Base-by-base conservation (phyloP, 2,329 filamentous ascomycete genomes). In the Neonectria sp. region DNA sequence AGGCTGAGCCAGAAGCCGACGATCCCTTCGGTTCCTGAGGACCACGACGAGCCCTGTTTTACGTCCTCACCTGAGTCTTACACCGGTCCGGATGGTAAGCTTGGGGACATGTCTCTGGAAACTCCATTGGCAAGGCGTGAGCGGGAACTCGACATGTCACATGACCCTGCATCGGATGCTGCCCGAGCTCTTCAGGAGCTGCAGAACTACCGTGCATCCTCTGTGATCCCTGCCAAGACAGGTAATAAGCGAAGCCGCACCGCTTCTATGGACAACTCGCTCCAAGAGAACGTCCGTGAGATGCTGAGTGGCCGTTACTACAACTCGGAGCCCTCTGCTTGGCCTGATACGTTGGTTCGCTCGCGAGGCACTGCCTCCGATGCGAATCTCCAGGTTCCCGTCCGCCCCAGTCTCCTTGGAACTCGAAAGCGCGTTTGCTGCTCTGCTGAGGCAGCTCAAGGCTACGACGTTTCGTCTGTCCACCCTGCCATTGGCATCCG, bases 201-300 rank as follows among this genome's bases (percentile, higher is more conserved):
- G 60, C 89, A 91, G 71, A 87, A 87, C 73, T 84, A 88, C 69
- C 81, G 83, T 33, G 77, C 80, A 61, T 80, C 78, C 35, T 74
- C 76, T 25, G 77, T 82, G 70, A 74, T 84, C 60, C 80, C 59
- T 59, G 64, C 59, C 55, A 75, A 77, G 56, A 79, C 75, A 31
- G 84, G 85, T 27, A 80, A 82, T 65, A 93, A 93, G 83, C 87
- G 91, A 72, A 88, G 86, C 74, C 85, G 90, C 57, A 85, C 89
- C 15, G 74, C 82, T 8, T 91, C 89, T 15, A 84, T 88, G 62
- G 90, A 92, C 65, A 82, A 85, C 64, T 80, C 83, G n/a, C 82
- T 91, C 9, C 91, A 93, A 75, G 89, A 92, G 67, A 91, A 91
- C 65, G 91, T 93, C 12, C 89, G 91, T 60, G 87, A 90, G 59